Base-by-base conservation (phyloP, 257 asterid species). In the Jacaranda copaia region DNA sequence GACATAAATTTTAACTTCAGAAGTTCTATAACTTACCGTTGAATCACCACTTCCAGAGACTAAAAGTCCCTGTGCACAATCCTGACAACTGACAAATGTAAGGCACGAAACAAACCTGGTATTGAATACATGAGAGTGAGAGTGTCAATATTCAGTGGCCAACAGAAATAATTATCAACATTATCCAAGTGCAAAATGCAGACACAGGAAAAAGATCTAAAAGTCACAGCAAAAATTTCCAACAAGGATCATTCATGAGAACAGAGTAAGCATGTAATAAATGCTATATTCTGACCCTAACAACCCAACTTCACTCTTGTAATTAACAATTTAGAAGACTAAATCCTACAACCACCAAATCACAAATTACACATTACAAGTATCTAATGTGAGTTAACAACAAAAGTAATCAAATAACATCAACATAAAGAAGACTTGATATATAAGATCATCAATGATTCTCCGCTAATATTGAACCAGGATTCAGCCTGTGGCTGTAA, bases 11-110 rank as follows among this genome's bases (percentile, higher is more conserved):
- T 49, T 39, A 36, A 58, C 32, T 56, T 52, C 45, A 46, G 35
- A 55, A 68, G n/a, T 68, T 65, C 43, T 9, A 25, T 40, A 53
- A 92, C 99, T 91, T 84, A 96, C 99, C 2, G 98, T 91, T 75
- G 98, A 91, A 88, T 96, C 99, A 62, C 99, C 99, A 79, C 97
- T 89, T 73, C 99, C 97, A 9, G 98, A 96, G 78, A 93, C 88
- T 81, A 96, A 86, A 77, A 84, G 82, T 56, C 85, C 89, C 69
- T 77, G 86, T 45, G 88, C 83, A 81, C 20, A 64, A 76, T 89
- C 89, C 75, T 67, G 60, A 63, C 74, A 80, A 81, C 85, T 78
- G 78, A 89, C 77, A 78, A 93, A 93, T 84, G 93, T 87, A 68
- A 93, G 86, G 85, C 92, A 90, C 8, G 98, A 86, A 77, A 96